Percentiles rank a stretch among this genome's conserved stretches.
Evolutionary conservation across 495 filamentous ascomycete species (phyloP).

Genomic region (Echria macrotheca): DNA sequence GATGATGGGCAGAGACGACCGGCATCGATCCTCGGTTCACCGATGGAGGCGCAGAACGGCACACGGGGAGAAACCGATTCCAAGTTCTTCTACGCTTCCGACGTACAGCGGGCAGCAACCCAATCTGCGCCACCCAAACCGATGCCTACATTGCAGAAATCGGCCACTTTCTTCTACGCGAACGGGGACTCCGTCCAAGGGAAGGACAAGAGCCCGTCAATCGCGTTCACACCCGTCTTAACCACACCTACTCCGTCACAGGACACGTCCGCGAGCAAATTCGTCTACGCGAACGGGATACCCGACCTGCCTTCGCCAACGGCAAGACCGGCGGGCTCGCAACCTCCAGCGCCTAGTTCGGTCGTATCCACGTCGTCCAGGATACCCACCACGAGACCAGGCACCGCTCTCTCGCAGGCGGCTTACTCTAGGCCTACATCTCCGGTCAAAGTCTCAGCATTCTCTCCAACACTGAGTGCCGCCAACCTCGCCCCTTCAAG

Average conservation of each 20-base stretch:
- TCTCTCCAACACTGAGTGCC: slow-evolving; percentile 17
- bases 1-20: slow-evolving; percentile 26
- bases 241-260: slow-evolving; percentile 26
- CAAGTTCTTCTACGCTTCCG: slow-evolving; percentile 74
- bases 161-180: slow-evolving; percentile 54
- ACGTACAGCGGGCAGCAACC: slow-evolving; percentile 49
- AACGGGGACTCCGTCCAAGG: slow-evolving; percentile 38
- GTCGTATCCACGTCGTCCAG: slow-evolving; percentile 38
- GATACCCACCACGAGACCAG: slow-evolving; percentile 24
- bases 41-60: too few relatives aligned
- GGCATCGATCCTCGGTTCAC: slow-evolving; percentile 29
- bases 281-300: slow-evolving; percentile 69
- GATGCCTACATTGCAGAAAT: slow-evolving; percentile 24
- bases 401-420: slow-evolving; percentile 15
- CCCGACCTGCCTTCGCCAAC: slow-evolving; percentile 38
- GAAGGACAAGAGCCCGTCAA: slow-evolving; percentile 18
- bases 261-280: slow-evolving; percentile 48
- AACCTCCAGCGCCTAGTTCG: slow-evolving; percentile 32
- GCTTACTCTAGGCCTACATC: slow-evolving; percentile 38
- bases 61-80: slow-evolving; percentile 37
- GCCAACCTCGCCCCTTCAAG: slow-evolving; percentile 12
- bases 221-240: slow-evolving; percentile 30
- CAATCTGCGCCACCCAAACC: slow-evolving; percentile 18
- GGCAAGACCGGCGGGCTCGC: slow-evolving; percentile 22
- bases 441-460: slow-evolving; percentile 36